Conservation (phyloP, 805 yeast species). For the Schwanniomyces yamadae region DNA sequence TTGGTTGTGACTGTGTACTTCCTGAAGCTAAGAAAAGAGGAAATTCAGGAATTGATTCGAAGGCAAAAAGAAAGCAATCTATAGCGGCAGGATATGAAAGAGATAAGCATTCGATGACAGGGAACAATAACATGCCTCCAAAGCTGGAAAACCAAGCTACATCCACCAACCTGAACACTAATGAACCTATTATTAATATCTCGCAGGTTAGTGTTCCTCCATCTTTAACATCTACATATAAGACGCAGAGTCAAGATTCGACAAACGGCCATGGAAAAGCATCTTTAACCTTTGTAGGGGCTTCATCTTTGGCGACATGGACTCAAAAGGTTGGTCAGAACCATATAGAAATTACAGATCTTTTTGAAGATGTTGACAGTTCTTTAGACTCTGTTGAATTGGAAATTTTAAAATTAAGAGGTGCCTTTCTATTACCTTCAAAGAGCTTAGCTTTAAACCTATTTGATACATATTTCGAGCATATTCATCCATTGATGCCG, state of each 20-base stretch:
- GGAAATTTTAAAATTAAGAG: slow-evolving; percentile 60
- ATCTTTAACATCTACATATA: slow-evolving; percentile 40
- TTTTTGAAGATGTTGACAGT: slow-evolving; percentile 33
- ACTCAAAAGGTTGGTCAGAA: slow-evolving; percentile 47
- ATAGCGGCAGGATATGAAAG: neutral
- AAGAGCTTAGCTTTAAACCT: slow-evolving; percentile 57
- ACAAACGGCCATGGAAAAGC: slow-evolving; percentile 24
- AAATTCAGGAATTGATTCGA: slow-evolving; percentile 18
- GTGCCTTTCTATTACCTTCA: slow-evolving; percentile 70
- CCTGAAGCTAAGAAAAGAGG: slow-evolving; percentile 58
- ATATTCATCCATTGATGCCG: slow-evolving; percentile 69
- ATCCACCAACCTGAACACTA: slow-evolving; percentile 9
- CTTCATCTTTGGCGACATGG: slow-evolving; percentile 48
- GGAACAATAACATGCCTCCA: slow-evolving; percentile 4
- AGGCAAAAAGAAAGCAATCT: slow-evolving; percentile 13
- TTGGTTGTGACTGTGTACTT: slow-evolving; percentile 67
- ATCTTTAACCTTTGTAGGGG: slow-evolving; percentile 51
- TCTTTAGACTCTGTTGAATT: slow-evolving; percentile 58
- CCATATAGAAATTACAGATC: slow-evolving; percentile 46
- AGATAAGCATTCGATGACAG: neutral
- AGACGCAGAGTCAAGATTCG: slow-evolving; percentile 34
- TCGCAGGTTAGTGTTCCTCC: slow-evolving; percentile 44
- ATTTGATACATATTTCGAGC: slow-evolving; percentile 59
- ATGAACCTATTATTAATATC: slow-evolving; percentile 42
- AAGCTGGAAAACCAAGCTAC: slow-evolving; percentile 2